A percentile compares a stretch with the other conserved stretches of the same genome.
Conservation (phyloP, 768 basidiomycete genomes). For the Hericium erinaceus region DNA sequence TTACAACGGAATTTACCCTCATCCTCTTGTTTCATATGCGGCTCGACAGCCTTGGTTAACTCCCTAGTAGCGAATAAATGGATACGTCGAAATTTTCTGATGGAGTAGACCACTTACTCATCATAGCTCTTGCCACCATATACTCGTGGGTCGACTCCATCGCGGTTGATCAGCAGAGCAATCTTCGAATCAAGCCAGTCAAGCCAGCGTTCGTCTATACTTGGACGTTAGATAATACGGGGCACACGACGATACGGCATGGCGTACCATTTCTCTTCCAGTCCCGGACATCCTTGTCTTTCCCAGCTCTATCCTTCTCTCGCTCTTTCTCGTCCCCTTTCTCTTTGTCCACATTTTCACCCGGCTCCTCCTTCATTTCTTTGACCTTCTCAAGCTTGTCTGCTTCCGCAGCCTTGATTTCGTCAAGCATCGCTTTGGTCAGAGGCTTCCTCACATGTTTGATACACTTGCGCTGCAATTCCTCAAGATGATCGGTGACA, state of each 20-base stretch:
- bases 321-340: slow-evolving; percentile 24
- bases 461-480: slow-evolving; percentile 90
- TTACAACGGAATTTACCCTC: slow-evolving; percentile 97
- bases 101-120: slow-evolving; percentile 49
- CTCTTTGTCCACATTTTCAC: slow-evolving; percentile 27
- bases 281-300: slow-evolving; percentile 29
- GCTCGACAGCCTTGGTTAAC: slow-evolving; percentile 67
- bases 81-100: slow-evolving; percentile 5
- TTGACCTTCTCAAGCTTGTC: slow-evolving; percentile 32
- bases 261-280: slow-evolving; percentile 62
- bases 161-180: slow-evolving; percentile 67
- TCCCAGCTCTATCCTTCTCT: slow-evolving; percentile 10
- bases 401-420: slow-evolving; percentile 45
- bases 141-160: slow-evolving; percentile 74
- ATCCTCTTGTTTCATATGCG: slow-evolving; percentile 88
- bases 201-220: slow-evolving; percentile 76
- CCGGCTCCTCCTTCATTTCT: slow-evolving; percentile 38
- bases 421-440: slow-evolving; percentile 51
- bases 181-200: slow-evolving; percentile 86
- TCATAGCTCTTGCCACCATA: slow-evolving; percentile 88
- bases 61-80: slow-evolving; percentile 43
- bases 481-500: slow-evolving; percentile 87
- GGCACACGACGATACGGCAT: slow-evolving; percentile 3
- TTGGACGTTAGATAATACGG: slow-evolving; percentile 3
- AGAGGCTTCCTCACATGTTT: slow-evolving; percentile 80